These are phyloP conservation scores for Ganoderma resinaceum DNA, from an alignment of 1,284 basidiomycete species.

Conservation along the genomic window DNA sequence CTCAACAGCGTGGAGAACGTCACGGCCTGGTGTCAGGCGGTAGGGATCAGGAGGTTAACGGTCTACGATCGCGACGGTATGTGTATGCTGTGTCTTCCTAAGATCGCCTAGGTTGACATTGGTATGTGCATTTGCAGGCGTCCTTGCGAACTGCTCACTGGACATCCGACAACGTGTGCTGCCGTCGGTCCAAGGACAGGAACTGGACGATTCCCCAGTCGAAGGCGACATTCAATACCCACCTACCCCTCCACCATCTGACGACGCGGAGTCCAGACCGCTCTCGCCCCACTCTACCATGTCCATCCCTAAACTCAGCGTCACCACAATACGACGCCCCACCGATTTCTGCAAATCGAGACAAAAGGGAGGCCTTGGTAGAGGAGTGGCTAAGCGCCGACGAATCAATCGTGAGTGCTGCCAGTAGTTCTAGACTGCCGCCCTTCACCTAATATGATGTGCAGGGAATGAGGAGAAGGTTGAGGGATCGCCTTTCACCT, in stretches of 20 bases:
- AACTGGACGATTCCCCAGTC: conserved; percentile 53
- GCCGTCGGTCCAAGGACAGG: conserved; percentile 34
- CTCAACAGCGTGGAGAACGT: conserved; percentile 59
- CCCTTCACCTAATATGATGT: conserved; percentile 1
- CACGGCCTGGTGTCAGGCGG: conserved; percentile 63
- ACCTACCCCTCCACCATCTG: conserved; percentile 74
- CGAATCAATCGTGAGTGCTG: conserved; percentile 23
- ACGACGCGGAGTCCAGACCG: conserved; percentile 66
- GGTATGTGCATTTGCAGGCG: conserved; percentile 44
- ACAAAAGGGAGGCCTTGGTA: conserved; percentile 29
- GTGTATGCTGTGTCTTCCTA: conserved; percentile 28
- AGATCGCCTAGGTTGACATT: background rate
- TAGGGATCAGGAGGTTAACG: conserved; percentile 66
- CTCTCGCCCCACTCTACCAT: conserved; percentile 55
- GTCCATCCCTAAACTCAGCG: conserved; percentile 41
- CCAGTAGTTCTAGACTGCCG: background rate
- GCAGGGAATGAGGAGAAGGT: conserved; percentile 15
- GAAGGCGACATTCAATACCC: conserved; percentile 65
- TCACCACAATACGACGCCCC: conserved; percentile 47
- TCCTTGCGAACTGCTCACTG: conserved; percentile 49
- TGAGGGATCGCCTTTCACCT: conserved; percentile 31
- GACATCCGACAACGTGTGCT: conserved; percentile 49
- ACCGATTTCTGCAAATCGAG: conserved; percentile 27
- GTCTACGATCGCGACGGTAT: conserved; percentile 76
- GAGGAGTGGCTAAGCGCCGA: conserved; percentile 34